A percentile compares a stretch with the other conserved stretches of the same genome.
Conservation (phyloP, 495 filamentous ascomycete species). For the Penicillium bialowiezense region DNA sequence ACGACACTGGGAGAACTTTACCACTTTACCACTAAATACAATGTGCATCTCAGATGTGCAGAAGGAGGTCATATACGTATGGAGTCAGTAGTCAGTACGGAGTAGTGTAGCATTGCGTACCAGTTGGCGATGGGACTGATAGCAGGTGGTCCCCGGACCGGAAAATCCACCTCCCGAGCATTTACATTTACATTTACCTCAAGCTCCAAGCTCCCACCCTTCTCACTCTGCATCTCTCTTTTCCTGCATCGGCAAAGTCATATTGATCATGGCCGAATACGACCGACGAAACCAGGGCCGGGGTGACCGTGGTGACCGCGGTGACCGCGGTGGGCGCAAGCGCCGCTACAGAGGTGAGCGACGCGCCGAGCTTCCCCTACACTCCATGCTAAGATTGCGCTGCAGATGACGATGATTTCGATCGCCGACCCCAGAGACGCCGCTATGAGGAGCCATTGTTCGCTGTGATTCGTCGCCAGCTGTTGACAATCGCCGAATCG, state of each 20-base stretch:
- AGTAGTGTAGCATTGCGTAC: too few relatives aligned
- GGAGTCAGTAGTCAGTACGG: too few relatives aligned
- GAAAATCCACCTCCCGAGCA: too few relatives aligned
- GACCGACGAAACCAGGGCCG: slow-evolving; percentile 57
- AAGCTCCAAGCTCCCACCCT: slow-evolving; percentile 11
- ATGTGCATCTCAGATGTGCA: too few relatives aligned
- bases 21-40: too few relatives aligned
- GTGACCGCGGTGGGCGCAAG: slow-evolving; percentile 66
- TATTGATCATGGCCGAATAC: slow-evolving; percentile 73
- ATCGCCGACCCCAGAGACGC: slow-evolving; percentile 69
- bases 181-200: not conserved
- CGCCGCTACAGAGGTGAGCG: slow-evolving; percentile 54
- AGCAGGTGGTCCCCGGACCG: too few relatives aligned
- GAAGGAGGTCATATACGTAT: too few relatives aligned
- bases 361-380: slow-evolving; percentile 4
- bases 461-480: slow-evolving; percentile 73
- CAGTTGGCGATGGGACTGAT: too few relatives aligned
- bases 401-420: slow-evolving; percentile 72
- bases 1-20: too few relatives aligned
- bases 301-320: slow-evolving; percentile 11
- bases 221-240: too few relatives aligned
- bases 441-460: slow-evolving; percentile 76
- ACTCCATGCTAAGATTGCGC: slow-evolving; percentile 9
- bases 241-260: too few relatives aligned
- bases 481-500: slow-evolving; percentile 82